Evolutionary conservation across 305 asterid species (phyloP).

Genomic region (Ajuga reptans): DNA sequence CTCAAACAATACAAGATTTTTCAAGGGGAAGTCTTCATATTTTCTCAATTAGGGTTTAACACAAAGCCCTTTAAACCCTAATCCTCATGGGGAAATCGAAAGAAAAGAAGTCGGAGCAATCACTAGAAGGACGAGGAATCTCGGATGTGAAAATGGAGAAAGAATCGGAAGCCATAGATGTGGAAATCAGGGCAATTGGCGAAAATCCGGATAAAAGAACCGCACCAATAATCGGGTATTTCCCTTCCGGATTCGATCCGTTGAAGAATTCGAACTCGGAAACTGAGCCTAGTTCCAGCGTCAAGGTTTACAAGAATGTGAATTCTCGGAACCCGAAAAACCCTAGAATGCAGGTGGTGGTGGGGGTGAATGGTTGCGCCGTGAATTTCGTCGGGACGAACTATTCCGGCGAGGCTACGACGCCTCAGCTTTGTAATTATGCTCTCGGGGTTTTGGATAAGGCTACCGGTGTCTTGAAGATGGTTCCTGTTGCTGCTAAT

Average conservation of each 20-base stretch:
- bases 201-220: conserved; percentile 37
- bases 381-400: conserved; percentile 71
- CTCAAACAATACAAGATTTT: no score
- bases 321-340: conserved; percentile 36
- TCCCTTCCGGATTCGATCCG: conserved; percentile 66
- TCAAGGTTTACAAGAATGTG: conserved; percentile 40
- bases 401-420: conserved; percentile 69
- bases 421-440: conserved; percentile 60
- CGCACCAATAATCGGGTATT: conserved; percentile 58
- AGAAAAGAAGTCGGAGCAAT: neutral
- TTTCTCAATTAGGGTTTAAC: conserved; percentile 21
- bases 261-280: conserved; percentile 19
- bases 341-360: conserved; percentile 59
- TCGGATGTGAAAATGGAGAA: neutral
- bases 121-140: neutral
- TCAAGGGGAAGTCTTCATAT: neutral
- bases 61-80: neutral
- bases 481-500: conserved; percentile 72
- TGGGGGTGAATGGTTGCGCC: conserved; percentile 40
- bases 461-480: conserved; percentile 46
- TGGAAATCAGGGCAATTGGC: conserved; percentile 32
- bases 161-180: conserved; percentile 12
- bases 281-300: conserved; percentile 9
- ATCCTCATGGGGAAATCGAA: conserved; percentile 22
- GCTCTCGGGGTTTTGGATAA: conserved; percentile 73